These are phyloP conservation scores for Ophiocordyceps australis DNA, from an alignment of 2,329 filamentous ascomycete species.

Conservation along the genomic window DNA sequence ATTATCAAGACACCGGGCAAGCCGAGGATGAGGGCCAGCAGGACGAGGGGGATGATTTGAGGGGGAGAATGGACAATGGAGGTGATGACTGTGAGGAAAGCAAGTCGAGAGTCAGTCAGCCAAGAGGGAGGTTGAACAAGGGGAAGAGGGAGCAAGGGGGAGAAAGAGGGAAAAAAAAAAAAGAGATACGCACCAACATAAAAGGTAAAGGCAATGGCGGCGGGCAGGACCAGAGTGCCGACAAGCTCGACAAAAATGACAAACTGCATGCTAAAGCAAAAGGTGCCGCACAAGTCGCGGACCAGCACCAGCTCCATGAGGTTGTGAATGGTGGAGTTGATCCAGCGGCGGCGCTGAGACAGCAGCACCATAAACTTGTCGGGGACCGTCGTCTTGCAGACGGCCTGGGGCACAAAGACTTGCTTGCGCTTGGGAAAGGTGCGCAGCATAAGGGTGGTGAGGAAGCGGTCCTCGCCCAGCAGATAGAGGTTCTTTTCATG, in stretches of 20 bases:
- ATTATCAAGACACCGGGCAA: constrained; percentile 84
- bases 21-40: constrained; percentile 81
- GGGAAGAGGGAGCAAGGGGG: no score
- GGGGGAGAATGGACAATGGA: constrained; percentile 62
- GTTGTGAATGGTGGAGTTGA: constrained; percentile 98
- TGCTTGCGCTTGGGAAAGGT: constrained; percentile 99
- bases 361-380: constrained; percentile 83
- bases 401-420: constrained; percentile 93
- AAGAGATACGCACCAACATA: constrained; percentile 60
- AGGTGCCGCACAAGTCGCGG: constrained; percentile 89
- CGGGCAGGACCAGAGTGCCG: constrained; percentile 84
- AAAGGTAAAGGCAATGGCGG: constrained; percentile 91
- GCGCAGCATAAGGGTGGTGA: constrained; percentile 93
- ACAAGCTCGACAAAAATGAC: constrained; percentile 90
- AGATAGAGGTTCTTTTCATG: constrained; percentile 94
- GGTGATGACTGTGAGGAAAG: constrained; percentile 45
- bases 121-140: no score
- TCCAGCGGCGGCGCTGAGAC: constrained; percentile 93
- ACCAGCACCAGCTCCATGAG: constrained; percentile 95
- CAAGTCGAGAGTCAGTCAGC: constrained; percentile 1
- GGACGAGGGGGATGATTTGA: constrained; percentile 77
- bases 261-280: constrained; percentile 99
- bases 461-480: constrained; percentile 83
- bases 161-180: not conserved
- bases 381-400: constrained; percentile 96